Percentiles rank a stretch among this genome's conserved stretches.
Conservation (phyloP, 345 rosid species). For the Ailanthus altissimus region DNA sequence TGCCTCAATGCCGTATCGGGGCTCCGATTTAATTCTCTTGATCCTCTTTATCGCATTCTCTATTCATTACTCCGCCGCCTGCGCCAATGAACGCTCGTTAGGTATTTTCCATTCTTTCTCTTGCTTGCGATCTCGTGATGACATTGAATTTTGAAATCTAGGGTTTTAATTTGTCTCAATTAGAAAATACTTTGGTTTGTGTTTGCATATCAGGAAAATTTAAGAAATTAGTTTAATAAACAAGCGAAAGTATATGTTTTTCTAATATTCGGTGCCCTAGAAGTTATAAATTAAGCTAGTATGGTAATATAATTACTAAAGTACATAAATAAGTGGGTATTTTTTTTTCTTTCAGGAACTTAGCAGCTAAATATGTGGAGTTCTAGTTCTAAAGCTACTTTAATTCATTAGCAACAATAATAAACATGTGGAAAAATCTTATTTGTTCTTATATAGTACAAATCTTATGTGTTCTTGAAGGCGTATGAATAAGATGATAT, state of each 20-base stretch:
- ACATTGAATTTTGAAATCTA: conserved; percentile 23
- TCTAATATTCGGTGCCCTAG: not conserved
- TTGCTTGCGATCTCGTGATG: not conserved
- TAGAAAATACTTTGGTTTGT: not conserved
- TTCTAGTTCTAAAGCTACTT: no score
- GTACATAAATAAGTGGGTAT: not conserved
- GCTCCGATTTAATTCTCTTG: conserved; percentile 31
- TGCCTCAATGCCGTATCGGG: conserved; percentile 26
- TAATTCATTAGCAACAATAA: no score
- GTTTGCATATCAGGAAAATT: not conserved
- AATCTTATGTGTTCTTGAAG: not conserved
- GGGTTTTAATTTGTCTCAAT: conserved; percentile 35
- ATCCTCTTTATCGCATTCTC: conserved; percentile 35
- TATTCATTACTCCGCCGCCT: conserved; percentile 23
- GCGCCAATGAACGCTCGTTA: conserved; percentile 37
- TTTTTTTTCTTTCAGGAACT: not conserved
- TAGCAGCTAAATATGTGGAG: not conserved
- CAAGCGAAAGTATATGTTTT: not conserved
- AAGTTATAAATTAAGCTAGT: not conserved
- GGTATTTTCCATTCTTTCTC: conserved; percentile 33
- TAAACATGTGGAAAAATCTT: no score
- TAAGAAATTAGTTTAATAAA: not conserved
- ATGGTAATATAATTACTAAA: not conserved
- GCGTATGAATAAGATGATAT: no score
- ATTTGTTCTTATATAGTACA: no score